Evolutionary conservation across 2,329 filamentous ascomycete species (phyloP).

Genomic region (Clarireedia paspali): DNA sequence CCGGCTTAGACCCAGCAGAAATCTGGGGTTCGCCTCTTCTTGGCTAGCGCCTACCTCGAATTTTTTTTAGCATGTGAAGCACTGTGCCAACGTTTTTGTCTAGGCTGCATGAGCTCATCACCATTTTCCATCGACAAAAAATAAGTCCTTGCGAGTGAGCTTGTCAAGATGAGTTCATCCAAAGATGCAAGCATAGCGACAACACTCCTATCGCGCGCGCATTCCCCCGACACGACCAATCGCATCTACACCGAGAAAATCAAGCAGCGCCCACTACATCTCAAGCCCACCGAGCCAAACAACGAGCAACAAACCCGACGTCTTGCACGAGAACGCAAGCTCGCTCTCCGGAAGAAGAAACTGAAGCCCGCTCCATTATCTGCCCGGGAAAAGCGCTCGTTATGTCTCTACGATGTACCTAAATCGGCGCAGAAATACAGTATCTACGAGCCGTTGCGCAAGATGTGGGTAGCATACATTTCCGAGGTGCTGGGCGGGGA

Average conservation of each 20-base stretch:
- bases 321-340: constrained; percentile 28
- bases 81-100: background rate
- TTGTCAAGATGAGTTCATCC: constrained; percentile 1
- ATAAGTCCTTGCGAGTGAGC: constrained; percentile 6
- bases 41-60: background rate
- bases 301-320: constrained; percentile 48
- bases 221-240: constrained; percentile 63
- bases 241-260: constrained; percentile 77
- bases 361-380: constrained; percentile 63
- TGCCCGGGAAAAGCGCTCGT: constrained; percentile 65
- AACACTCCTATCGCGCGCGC: constrained; percentile 65
- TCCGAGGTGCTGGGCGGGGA: constrained; percentile 56
- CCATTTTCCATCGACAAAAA: background rate
- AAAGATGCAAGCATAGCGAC: constrained; percentile 11
- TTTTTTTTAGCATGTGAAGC: constrained; percentile 7
- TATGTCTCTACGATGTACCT: constrained; percentile 69
- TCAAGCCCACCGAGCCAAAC: constrained; percentile 51
- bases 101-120: too few species aligned
- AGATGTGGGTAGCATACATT: constrained; percentile 79
- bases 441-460: constrained; percentile 69
- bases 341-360: constrained; percentile 35
- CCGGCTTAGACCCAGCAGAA: background rate
- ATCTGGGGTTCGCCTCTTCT: constrained; percentile 6
- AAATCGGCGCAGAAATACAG: constrained; percentile 61
- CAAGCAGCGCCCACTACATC: constrained; percentile 70